Evolutionary conservation across 371 early-diverging fungal genomes (phyloP), one percentile per base, ranked within the genome.

Genomic region (Apophysomyces trapeziformis): DNA sequence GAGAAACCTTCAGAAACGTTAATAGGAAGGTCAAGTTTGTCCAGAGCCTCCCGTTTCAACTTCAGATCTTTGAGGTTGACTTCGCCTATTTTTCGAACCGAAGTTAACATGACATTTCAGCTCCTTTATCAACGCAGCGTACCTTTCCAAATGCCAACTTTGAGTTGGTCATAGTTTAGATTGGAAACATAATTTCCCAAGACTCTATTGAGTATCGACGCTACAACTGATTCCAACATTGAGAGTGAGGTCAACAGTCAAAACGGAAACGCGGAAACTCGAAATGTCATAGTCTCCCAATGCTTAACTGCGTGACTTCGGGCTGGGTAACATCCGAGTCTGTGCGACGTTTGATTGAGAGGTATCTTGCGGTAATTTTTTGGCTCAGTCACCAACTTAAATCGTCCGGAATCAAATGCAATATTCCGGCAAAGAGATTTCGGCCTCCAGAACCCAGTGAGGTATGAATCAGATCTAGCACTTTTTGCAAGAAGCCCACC

Each of bases 111-210:
- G 32, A 26, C 32, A 26, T 1, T 3, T 26, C 2, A 26, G 32
- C 32, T 26, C 32, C 2, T 26, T 26, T 26, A 26, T 26, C 12
- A 21, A 36, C 8, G 8, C 43, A 26, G 56, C 67, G n/a, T 83
- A 89, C 94, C 96, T 63, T 87, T 84, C 95, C 95, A 95, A 43
- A 95, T 90, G 13, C 92, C 94, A 59, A 95, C 84, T 59, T 89
- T 92, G 18, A 96, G 84, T 77, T 96, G 96, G 38, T 90, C 90
- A 38, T 91, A 91, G 68, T 94, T 94, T 18, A 96, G 80, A 74
- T 95, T 94, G 58, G 88, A 90, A 11, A 95, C 93, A 79, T 95
- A 94, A 68, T 89, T 92, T 60, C 95, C 95, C 26, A 95, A 87
- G 65, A 94, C 77, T 68, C 89, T 81, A 70, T 94, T 94, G 57